Conservation (phyloP, 2,329 filamentous ascomycete genomes). For the Paracoccidioides lutzii region DNA sequence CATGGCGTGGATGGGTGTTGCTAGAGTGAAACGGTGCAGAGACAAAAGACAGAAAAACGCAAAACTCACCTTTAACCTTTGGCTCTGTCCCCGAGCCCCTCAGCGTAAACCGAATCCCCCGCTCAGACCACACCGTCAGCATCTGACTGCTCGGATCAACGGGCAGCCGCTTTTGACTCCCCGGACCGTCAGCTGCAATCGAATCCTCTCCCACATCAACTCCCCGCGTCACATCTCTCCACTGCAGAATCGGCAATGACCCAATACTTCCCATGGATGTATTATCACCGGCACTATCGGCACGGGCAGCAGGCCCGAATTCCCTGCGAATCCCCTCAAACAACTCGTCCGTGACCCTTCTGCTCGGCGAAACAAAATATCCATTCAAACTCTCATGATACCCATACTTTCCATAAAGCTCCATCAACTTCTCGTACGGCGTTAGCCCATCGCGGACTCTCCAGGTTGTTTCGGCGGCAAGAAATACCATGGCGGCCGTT, state of each 20-base stretch:
- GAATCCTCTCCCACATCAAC: constrained; percentile 38
- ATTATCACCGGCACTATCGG: neutral
- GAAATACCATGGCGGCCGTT: constrained; percentile 46
- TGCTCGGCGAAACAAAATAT: constrained; percentile 47
- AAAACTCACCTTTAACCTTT: constrained; percentile 47
- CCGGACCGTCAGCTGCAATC: constrained; percentile 35
- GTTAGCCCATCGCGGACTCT: constrained; percentile 38
- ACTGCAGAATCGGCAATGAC: constrained; percentile 40
- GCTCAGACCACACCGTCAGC: constrained; percentile 48
- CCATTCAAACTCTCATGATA: constrained; percentile 52
- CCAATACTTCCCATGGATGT: constrained; percentile 29
- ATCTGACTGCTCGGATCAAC: constrained; percentile 47
- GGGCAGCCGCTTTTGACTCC: constrained; percentile 43
- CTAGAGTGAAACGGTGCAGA: neutral
- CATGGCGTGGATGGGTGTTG: too few species aligned
- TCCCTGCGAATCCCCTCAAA: constrained; percentile 43
- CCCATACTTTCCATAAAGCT: constrained; percentile 45
- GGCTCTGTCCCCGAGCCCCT: constrained; percentile 52
- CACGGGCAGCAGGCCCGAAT: constrained; percentile 21
- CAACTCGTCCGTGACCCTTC: constrained; percentile 39
- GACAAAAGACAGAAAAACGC: neutral
- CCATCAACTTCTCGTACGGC: constrained; percentile 43
- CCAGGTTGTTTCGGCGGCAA: constrained; percentile 43
- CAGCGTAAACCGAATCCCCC: constrained; percentile 44
- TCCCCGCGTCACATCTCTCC: constrained; percentile 50